Conservation (phyloP, 192 early-diverging fungal species). For the Backusella luteola region DNA sequence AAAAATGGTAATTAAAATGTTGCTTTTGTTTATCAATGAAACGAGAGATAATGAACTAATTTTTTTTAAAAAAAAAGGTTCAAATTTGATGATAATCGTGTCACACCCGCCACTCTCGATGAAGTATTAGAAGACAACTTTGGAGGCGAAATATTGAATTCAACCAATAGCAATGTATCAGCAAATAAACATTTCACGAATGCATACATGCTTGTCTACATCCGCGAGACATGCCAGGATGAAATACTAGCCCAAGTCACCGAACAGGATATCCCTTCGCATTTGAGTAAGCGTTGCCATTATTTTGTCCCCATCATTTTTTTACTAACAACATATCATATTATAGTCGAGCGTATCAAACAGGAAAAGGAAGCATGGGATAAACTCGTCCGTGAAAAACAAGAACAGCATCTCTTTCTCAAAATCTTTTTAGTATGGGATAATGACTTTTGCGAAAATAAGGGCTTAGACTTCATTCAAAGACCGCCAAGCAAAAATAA, state of each 20-base stretch:
- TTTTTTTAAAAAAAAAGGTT: slow-evolving; percentile 33
- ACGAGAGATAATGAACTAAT: background rate
- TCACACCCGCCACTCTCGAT: slow-evolving; percentile 69
- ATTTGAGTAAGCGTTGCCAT: slow-evolving; percentile 36
- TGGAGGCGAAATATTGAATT: slow-evolving; percentile 67
- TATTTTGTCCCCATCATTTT: too few relatives aligned
- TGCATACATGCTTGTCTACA: slow-evolving; percentile 99
- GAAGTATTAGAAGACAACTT: slow-evolving; percentile 97
- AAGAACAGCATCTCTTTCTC: slow-evolving; percentile 69
- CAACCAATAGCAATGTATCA: slow-evolving; percentile 19
- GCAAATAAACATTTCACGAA: slow-evolving; percentile 84
- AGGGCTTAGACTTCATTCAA: slow-evolving; percentile 75
- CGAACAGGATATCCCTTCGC: slow-evolving; percentile 75
- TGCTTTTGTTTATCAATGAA: background rate
- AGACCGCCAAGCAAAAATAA: slow-evolving; percentile 57
- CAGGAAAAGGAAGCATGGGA: slow-evolving; percentile 63
- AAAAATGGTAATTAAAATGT: slow-evolving; percentile 59
- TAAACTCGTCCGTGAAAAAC: slow-evolving; percentile 59
- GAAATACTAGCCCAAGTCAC: slow-evolving; percentile 66
- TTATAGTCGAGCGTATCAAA: slow-evolving; percentile 48
- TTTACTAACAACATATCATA: background rate
- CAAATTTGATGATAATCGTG: slow-evolving; percentile 95
- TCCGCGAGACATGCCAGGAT: slow-evolving; percentile 73
- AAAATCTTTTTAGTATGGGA: slow-evolving; percentile 63
- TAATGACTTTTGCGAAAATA: slow-evolving; percentile 63